Base-by-base conservation (phyloP, 208 protist genomes). In the Trypanosoma congolense region DNA sequence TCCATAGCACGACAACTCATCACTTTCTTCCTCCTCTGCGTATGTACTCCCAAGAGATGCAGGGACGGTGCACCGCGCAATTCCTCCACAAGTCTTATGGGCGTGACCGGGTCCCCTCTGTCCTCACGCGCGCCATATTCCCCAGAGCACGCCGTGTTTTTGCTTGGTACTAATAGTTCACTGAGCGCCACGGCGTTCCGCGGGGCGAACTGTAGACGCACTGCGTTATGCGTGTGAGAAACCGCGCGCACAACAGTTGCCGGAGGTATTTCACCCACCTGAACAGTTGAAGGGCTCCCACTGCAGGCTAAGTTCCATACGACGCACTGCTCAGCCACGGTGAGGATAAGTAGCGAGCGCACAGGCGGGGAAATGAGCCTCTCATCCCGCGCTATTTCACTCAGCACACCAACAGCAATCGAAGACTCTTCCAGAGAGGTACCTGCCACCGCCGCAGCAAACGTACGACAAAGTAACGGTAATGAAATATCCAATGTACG, bases 301-400 rank as follows among this genome's bases (percentile, higher is more conserved):
- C 8, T 24, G 31, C 36, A 29, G 19, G 30, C 19, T 0, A 65
- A 52, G 4, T 50, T 14, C 62, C 62, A 69, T 14, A 69, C 21
- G 24, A 47, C 49, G 4, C 54, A 42, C 41, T 69, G 62, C 40
- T 69, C 62, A 18, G 62, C 55, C 0, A 69, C 62, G 14, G 29
- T 57, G 0, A 61, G 36, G 5, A 48, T 38, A 5, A 69, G 29
- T 2, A 57, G 0, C 21, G 61, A 56, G 3, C 62, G 62, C 24
- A 69, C 14, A 12, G 47, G 3, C 3, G 62, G 62, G 19, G 53
- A 53, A 50, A 69, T 52, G 24, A 69, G 26, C 16, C 54, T 24
- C 16, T 52, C 48, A 28, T 61, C 45, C 26, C 59, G 45, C 33
- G 38, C 48, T 16, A 69, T 40, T 2, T 40, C 54, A n/a, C 26